These are phyloP conservation scores for Fusarium buxicola DNA, from an alignment of 2,329 filamentous ascomycete genomes.

Conservation along the genomic window DNA sequence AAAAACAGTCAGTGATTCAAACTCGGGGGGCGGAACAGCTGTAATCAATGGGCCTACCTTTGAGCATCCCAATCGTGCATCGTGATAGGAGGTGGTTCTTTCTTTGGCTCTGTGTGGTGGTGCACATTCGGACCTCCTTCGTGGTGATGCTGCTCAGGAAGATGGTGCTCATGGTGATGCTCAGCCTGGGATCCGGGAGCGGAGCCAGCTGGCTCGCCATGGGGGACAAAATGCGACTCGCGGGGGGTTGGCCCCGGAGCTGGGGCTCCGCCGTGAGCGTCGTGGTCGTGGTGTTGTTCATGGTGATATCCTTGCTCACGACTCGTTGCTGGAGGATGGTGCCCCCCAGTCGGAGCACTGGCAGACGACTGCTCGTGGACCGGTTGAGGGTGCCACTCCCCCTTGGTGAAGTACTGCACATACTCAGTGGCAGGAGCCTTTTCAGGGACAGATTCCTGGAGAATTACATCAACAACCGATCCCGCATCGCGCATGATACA, in stretches of 20 bases:
- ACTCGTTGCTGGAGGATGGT: constrained; percentile 34
- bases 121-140: constrained; percentile 32
- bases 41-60: constrained; percentile 53
- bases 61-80: constrained; percentile 66
- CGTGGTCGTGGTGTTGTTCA: constrained; percentile 35
- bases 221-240: constrained; percentile 41
- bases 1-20: constrained; percentile 26
- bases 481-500: neutral
- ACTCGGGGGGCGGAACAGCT: neutral
- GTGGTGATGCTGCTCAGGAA: constrained; percentile 33
- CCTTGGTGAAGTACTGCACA: constrained; percentile 66
- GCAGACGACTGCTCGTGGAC: constrained; percentile 34
- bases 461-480: constrained; percentile 14
- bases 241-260: constrained; percentile 34
- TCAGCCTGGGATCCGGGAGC: constrained; percentile 57
- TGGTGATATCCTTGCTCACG: constrained; percentile 22
- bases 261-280: constrained; percentile 27
- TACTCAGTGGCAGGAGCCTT: constrained; percentile 49
- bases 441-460: constrained; percentile 34
- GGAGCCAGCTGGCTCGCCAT: constrained; percentile 50
- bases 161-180: constrained; percentile 50
- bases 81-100: constrained; percentile 39
- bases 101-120: constrained; percentile 37
- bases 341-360: constrained; percentile 14
- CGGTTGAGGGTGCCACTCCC: constrained; percentile 57